Evolutionary conservation across 495 filamentous ascomycete species (phyloP).

Genomic region (Trichoderma erinaceum): DNA sequence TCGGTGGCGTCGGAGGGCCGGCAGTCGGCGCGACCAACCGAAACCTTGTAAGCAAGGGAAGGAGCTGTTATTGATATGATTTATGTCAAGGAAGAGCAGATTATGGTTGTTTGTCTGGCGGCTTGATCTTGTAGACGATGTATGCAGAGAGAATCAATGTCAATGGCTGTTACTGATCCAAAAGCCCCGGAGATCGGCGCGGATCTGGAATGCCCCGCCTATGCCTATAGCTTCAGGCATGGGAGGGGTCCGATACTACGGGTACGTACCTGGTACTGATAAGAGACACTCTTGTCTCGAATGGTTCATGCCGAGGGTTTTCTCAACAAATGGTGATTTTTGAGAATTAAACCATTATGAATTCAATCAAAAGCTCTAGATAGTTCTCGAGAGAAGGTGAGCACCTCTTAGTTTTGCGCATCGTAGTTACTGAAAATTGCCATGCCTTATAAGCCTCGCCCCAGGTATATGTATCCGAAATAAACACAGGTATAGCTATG

Average conservation of each 20-base stretch:
- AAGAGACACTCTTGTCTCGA: neutral
- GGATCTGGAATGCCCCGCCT: conserved; percentile 12
- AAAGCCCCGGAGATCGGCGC: neutral
- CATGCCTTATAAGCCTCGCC: no score
- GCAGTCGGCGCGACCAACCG: neutral
- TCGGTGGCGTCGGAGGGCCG: neutral
- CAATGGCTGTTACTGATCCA: neutral
- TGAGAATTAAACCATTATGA: neutral
- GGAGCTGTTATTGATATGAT: neutral
- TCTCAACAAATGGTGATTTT: neutral
- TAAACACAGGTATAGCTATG: no score
- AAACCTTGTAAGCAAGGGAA: neutral
- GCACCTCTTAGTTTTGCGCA: no score
- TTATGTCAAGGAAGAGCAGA: neutral
- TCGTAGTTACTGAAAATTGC: no score
- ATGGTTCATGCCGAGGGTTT: neutral
- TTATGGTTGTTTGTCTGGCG: neutral
- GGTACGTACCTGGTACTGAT: neutral
- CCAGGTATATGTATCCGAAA: no score
- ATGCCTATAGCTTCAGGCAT: no score
- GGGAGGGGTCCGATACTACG: neutral
- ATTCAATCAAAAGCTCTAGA: no score
- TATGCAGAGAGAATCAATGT: neutral
- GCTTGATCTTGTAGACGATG: neutral
- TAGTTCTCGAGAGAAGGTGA: neutral